Conservation (phyloP, 768 basidiomycete genomes). For the Gymnopilus junonius region DNA sequence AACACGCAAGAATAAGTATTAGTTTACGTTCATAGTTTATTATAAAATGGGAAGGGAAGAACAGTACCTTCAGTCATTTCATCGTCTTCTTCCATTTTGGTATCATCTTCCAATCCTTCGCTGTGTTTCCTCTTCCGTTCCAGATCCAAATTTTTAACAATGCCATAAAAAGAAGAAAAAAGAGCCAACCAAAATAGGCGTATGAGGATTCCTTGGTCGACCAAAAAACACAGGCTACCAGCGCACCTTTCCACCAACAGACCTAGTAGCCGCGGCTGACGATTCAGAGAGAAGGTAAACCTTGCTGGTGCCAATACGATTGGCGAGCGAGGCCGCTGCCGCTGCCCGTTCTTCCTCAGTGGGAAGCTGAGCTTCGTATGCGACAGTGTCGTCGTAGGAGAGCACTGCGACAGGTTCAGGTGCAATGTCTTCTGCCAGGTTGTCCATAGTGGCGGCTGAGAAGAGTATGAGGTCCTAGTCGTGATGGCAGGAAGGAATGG, state of each 20-base stretch:
- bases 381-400: slow-evolving; percentile 58
- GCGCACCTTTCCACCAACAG: slow-evolving; percentile 71
- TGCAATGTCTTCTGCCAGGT: slow-evolving; percentile 38
- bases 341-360: slow-evolving; percentile 31
- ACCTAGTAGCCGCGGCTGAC: slow-evolving; percentile 45
- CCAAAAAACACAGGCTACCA: slow-evolving; percentile 27
- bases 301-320: slow-evolving; percentile 73
- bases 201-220: slow-evolving; percentile 46
- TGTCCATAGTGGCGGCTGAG: slow-evolving; percentile 48
- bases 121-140: slow-evolving; percentile 48
- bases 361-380: slow-evolving; percentile 62
- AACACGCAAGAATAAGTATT: neutral
- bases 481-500: neutral
- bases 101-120: slow-evolving; percentile 37
- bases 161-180: slow-evolving; percentile 11
- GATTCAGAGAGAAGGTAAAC: slow-evolving; percentile 81
- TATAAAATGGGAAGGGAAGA: neutral
- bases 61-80: slow-evolving; percentile 39
- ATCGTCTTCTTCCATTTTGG: slow-evolving; percentile 36
- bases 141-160: slow-evolving; percentile 12
- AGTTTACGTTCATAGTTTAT: neutral
- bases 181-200: slow-evolving; percentile 32
- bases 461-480: slow-evolving; percentile 2
- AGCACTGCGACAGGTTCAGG: slow-evolving; percentile 37
- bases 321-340: slow-evolving; percentile 48